A percentile compares a stretch with the other conserved stretches of the same genome.
Conservation (phyloP, 2,329 filamentous ascomycete species). For the Metarhizium brunneum region DNA sequence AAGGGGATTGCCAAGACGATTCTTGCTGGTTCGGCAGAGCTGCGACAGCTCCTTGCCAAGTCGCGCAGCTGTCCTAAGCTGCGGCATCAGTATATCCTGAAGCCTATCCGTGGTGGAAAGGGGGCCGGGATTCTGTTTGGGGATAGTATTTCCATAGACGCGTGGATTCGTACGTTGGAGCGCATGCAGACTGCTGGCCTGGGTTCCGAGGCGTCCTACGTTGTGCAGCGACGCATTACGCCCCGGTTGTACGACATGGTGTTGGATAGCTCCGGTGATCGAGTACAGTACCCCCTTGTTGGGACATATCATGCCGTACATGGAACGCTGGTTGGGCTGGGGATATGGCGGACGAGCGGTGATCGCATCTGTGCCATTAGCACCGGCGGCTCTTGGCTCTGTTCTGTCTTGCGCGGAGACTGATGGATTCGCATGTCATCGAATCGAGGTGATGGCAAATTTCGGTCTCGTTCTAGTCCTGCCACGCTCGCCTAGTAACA, state of each 20-base stretch:
- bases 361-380: conserved; percentile 22
- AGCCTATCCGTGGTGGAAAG: conserved; percentile 29
- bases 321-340: conserved; percentile 19
- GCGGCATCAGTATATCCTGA: conserved; percentile 24
- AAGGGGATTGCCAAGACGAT: conserved; percentile 24
- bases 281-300: conserved; percentile 19
- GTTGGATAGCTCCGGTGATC: conserved; percentile 16
- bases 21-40: conserved; percentile 18
- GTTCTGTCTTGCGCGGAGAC: conserved; percentile 17
- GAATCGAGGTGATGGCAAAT: not conserved
- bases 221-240: conserved; percentile 21
- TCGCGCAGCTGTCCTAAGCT: conserved; percentile 6
- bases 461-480: too few species aligned
- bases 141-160: conserved; percentile 19
- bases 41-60: conserved; percentile 12
- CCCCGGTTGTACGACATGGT: conserved; percentile 23
- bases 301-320: conserved; percentile 23
- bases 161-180: conserved; percentile 19
- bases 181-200: conserved; percentile 7
- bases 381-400: conserved; percentile 23
- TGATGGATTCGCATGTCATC: not conserved
- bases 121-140: conserved; percentile 31
- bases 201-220: conserved; percentile 9
- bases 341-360: conserved; percentile 20
- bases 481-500: too few species aligned